Evolutionary conservation across 2,329 filamentous ascomycete genomes (phyloP).

Genomic region (Byssoonygena ceratinophila): DNA sequence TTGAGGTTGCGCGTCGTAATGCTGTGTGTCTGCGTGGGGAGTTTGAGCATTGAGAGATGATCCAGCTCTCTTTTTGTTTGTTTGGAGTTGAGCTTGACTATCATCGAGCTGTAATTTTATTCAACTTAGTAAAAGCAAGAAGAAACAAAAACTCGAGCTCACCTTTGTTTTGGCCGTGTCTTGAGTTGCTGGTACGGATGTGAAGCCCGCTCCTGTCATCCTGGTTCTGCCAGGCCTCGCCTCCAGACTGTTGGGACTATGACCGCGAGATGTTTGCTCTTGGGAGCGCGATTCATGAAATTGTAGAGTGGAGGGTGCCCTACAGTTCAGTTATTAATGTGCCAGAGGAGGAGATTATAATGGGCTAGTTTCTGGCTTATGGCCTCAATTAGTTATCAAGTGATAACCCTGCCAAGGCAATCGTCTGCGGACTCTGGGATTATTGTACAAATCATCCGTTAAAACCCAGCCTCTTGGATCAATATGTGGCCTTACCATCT

Average conservation of each 20-base stretch:
- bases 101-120: slow-evolving; percentile 2
- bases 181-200: slow-evolving; percentile 11
- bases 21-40: slow-evolving; percentile 7
- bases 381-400: slow-evolving; percentile 5
- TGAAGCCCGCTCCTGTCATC: slow-evolving; percentile 12
- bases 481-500: no score
- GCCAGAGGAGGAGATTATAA: slow-evolving; percentile 8
- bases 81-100: slow-evolving; percentile 7
- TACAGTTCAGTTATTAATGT: slow-evolving; percentile 6
- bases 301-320: slow-evolving; percentile 9
- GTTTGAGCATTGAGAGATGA: slow-evolving; percentile 8
- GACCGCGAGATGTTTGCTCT: slow-evolving; percentile 14
- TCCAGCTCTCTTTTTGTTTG: slow-evolving; percentile 8
- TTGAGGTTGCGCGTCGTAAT: slow-evolving; percentile 9
- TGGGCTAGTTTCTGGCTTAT: slow-evolving; percentile 3
- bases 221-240: slow-evolving; percentile 8
- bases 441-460: slow-evolving; percentile 10
- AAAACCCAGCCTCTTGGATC: no score
- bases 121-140: slow-evolving; percentile 8
- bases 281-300: slow-evolving; percentile 10
- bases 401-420: slow-evolving; percentile 5
- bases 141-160: slow-evolving; percentile 9
- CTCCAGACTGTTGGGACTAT: slow-evolving; percentile 7
- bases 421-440: slow-evolving; percentile 4
- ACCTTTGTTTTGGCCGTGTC: slow-evolving; percentile 4